Evolutionary conservation across 257 asterid species (phyloP), one percentile per base, ranked within the genome.

Genomic region (Capsicum baccatum): DNA sequence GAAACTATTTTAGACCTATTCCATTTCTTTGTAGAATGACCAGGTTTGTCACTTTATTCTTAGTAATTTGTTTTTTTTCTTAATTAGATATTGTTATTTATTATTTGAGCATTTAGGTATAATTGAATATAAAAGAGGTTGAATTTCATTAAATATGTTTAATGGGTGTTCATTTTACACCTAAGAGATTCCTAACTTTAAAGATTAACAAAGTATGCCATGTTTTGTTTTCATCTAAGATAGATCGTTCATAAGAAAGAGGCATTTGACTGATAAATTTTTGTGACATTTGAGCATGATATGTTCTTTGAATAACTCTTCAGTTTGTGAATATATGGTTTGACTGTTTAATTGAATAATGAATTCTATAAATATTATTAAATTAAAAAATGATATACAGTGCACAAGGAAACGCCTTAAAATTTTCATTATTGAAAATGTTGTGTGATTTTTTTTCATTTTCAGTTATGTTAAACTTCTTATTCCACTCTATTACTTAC

Each of bases 21-120:
- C 95, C 96, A 37, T 94, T 86, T 80, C 97, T 96, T 63, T 96
- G 98, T 90, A 89, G 98, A 90, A 94, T 96, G 99, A 86, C 58
- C 89, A 91, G 98, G 99, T 96, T 85, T 55, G 62, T 71, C 74
- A n/a, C 47, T 39, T 26, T 21, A 14, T 64, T 42, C 17, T 21
- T 60, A 39, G 63, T 79, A 17, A 26, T 15, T 26, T 52, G 15
- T 60, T n/a, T 13, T 68, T 57, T 62, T 80, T 35, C 19, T 44
- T 81, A 26, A 42, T 14, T 48, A 9, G 79, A 42, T 48, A 14
- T 74, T 74, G 60, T 12, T 48, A 26, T 71, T 42, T 73, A 19
- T 73, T 48, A 42, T 15, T 74, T 74, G 60, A 74, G 42, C 80
- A 74, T 73, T 48, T 19, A 48, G 17, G 80, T 6, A 14, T 73